phyloP scores from a whole-genome alignment of 2,329 filamentous ascomycete genomes.

The Cytospora piceicola region DNA sequence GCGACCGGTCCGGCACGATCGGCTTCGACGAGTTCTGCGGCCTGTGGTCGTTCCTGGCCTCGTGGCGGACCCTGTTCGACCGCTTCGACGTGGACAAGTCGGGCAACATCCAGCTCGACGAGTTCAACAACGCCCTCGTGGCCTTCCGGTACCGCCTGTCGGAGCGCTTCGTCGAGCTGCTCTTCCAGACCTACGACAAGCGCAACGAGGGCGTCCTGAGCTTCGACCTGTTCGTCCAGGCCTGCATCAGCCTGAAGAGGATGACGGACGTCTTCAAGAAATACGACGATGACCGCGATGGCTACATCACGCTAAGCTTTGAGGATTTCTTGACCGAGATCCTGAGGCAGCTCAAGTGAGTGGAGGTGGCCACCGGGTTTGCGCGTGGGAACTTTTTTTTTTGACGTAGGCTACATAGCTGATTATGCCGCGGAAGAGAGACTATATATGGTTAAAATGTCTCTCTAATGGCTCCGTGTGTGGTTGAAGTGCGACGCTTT shows the following conservation, averaged over 20 bases:
- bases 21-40: constrained; percentile 96
- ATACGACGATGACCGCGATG: constrained; percentile 95
- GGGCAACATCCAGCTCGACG: constrained; percentile 82
- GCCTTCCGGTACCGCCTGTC: constrained; percentile 93
- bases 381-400: not conserved
- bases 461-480: not conserved
- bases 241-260: constrained; percentile 92
- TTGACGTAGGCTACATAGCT: not conserved
- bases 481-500: not conserved
- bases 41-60: constrained; percentile 92
- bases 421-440: not conserved
- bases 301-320: constrained; percentile 83
- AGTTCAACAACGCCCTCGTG: constrained; percentile 88
- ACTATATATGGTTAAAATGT: not conserved
- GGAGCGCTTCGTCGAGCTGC: constrained; percentile 77
- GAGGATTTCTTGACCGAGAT: constrained; percentile 79
- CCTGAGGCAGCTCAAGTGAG: constrained; percentile 61
- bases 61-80: constrained; percentile 94
- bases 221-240: constrained; percentile 97
- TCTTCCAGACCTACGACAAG: constrained; percentile 91
- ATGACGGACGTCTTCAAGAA: constrained; percentile 99
- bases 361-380: not conserved
- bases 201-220: constrained; percentile 71
- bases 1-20: constrained; percentile 84
- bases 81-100: constrained; percentile 87